Base-by-base conservation (phyloP, 192 early-diverging fungal species). In the Coemansia asiatica region DNA sequence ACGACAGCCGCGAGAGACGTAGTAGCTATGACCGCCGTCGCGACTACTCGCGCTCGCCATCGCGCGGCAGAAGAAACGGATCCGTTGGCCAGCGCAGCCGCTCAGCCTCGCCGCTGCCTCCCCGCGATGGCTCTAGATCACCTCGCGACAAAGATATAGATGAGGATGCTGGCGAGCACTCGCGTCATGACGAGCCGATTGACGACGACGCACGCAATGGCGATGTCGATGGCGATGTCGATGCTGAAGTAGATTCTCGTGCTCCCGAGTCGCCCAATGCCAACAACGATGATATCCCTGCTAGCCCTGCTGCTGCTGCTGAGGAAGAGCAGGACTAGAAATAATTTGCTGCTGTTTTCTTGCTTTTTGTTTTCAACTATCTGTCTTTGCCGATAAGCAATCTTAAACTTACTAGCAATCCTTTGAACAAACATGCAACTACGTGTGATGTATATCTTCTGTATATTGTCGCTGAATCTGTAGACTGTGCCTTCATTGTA, bases 11-110 rank as follows among this genome's bases (percentile, higher is more conserved):
- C 21, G 61, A 63, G 33, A 47, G 23, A 46, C 6, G 59, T 10
- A 47, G 33, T 8, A 21, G 66, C 29, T 23, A 36, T 25, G 61
- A 60, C 13, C 57, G 66, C 29, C 56, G 57, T 35, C 56, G 58
- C 38, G 49, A 65, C 44, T 63, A 50, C 47, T 64, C 73, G 54
- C 66, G 70, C 44, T 66, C 73, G 23, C 56, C 48, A 4, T 68
- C 83, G 54, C 57, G 62, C n/a, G 38, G 51, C 53, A 61, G 62
- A 38, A 27, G 51, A 6, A 18, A 29, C 62, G 60, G 48, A 47
- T 51, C 6, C 23, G 33, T 59, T n/a, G 38, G 53, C 40, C 65
- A 58, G 33, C 48, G 51, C 9, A 31, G 48, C 35, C 50, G 48
- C 44, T 72, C 63, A 29, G 57, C 64, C 53, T 72, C 66, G 28